Percentiles rank a stretch among this genome's conserved stretches.
Conservation (phyloP, 2,329 filamentous ascomycete species). For the Plenodomus tracheiphilus region DNA sequence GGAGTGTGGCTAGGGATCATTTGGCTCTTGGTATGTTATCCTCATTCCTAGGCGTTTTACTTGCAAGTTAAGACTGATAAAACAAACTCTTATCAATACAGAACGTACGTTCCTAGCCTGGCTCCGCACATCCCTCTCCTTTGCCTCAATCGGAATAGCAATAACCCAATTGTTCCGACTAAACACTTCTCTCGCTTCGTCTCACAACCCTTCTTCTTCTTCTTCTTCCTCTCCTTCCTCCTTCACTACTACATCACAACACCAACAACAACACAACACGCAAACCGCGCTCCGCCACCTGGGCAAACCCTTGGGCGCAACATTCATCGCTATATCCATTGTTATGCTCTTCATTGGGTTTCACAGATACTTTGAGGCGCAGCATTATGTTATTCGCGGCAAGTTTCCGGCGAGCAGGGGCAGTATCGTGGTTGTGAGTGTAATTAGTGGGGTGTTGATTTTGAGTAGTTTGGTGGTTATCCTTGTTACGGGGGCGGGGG, state of each 20-base stretch:
- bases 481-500: constrained; percentile 56
- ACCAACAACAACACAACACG: constrained; percentile 1
- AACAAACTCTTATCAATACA: constrained; percentile 36
- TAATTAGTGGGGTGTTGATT: constrained; percentile 64
- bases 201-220: constrained; percentile 7
- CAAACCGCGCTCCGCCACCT: constrained; percentile 29
- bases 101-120: constrained; percentile 85
- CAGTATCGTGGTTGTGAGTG: constrained; percentile 70
- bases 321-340: constrained; percentile 76
- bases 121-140: constrained; percentile 79
- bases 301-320: constrained; percentile 59
- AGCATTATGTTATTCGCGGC: constrained; percentile 77
- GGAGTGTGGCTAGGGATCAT: constrained; percentile 80
- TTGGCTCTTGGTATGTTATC: constrained; percentile 68
- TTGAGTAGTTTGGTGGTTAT: constrained; percentile 63
- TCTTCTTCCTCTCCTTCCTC: constrained; percentile 11
- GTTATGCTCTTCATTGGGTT: constrained; percentile 76
- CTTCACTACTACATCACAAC: too few relatives aligned
- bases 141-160: constrained; percentile 80
- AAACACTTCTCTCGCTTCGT: constrained; percentile 59
- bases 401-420: constrained; percentile 80
- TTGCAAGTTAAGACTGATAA: too few relatives aligned
- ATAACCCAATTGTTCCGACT: constrained; percentile 84
- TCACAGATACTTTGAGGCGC: constrained; percentile 75
- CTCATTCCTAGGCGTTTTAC: neutral